These are phyloP conservation scores for Setaria viridis DNA, from an alignment of 202 grass and related monocot species.

Conservation along the genomic window DNA sequence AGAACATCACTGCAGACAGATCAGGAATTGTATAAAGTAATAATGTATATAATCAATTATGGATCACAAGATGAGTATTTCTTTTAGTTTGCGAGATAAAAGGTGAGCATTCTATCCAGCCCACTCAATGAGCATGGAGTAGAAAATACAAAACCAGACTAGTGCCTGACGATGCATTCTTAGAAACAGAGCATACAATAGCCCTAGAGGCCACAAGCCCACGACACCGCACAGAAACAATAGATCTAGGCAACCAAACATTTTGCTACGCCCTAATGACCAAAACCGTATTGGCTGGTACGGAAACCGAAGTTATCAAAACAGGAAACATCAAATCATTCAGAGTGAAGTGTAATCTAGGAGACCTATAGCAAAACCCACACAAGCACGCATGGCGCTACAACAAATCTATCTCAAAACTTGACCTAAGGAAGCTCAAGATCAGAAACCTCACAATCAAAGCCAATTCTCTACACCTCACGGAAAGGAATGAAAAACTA, in stretches of 20 bases:
- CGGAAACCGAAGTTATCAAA: too few relatives aligned
- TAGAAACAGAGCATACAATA: background rate
- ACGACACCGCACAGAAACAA: background rate
- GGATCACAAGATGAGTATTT: background rate
- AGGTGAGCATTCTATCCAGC: background rate
- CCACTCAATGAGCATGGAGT: too few relatives aligned
- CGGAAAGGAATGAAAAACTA: background rate
- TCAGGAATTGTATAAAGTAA: background rate
- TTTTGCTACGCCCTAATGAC: background rate
- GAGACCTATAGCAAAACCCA: background rate
- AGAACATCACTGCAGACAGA: background rate
- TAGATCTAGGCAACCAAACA: background rate
- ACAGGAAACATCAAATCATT: background rate
- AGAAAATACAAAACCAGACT: background rate
- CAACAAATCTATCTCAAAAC: background rate
- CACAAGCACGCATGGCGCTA: background rate
- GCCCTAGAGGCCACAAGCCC: background rate
- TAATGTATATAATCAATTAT: background rate
- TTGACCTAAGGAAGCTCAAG: background rate
- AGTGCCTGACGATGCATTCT: background rate
- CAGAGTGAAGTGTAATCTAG: background rate
- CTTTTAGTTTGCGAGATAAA: too few relatives aligned
- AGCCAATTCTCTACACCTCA: background rate
- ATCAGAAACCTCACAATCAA: too few relatives aligned
- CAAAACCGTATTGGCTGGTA: background rate